Percentiles rank a stretch among this genome's conserved stretches.
phyloP scores from a whole-genome alignment of 768 basidiomycete species.

The Russula abietina region DNA sequence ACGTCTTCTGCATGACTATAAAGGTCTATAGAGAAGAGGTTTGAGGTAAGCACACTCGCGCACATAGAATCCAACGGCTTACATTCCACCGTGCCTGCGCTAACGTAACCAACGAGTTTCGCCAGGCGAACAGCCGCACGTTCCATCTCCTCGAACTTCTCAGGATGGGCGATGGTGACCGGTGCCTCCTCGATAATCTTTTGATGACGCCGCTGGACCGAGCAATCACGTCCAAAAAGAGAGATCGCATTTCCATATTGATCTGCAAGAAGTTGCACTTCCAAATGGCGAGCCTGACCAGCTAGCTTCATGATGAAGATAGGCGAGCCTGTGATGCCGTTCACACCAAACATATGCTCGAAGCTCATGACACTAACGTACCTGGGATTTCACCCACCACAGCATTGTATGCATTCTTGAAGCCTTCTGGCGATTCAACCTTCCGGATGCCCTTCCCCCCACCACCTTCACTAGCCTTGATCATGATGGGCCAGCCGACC shows the following conservation, averaged over 20 bases:
- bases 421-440: constrained; percentile 78
- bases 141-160: constrained; percentile 96
- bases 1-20: constrained; percentile 91
- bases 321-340: constrained; percentile 64
- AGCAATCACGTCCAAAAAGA: constrained; percentile 97
- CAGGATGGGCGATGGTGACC: constrained; percentile 90
- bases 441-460: constrained; percentile 99
- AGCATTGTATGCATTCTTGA: constrained; percentile 92
- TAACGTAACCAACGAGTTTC: constrained; percentile 97
- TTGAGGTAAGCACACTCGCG: constrained; percentile 12
- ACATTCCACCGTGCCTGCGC: constrained; percentile 98
- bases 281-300: constrained; percentile 93
- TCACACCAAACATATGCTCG: constrained; percentile 19
- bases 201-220: constrained; percentile 97
- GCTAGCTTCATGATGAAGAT: constrained; percentile 99
- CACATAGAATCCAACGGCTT: constrained; percentile 28
- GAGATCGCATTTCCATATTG: constrained; percentile 99
- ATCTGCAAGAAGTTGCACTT: constrained; percentile 97
- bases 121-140: constrained; percentile 98
- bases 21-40: constrained; percentile 52
- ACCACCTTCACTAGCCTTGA: constrained; percentile 98
- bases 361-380: constrained; percentile 32
- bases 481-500: constrained; percentile 98
- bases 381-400: constrained; percentile 96
- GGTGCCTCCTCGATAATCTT: constrained; percentile 99